A percentile compares a stretch with the other conserved stretches of the same genome.
Evolutionary conservation across 805 yeast species (phyloP).

Genomic region (Ogataea glucozyma): DNA sequence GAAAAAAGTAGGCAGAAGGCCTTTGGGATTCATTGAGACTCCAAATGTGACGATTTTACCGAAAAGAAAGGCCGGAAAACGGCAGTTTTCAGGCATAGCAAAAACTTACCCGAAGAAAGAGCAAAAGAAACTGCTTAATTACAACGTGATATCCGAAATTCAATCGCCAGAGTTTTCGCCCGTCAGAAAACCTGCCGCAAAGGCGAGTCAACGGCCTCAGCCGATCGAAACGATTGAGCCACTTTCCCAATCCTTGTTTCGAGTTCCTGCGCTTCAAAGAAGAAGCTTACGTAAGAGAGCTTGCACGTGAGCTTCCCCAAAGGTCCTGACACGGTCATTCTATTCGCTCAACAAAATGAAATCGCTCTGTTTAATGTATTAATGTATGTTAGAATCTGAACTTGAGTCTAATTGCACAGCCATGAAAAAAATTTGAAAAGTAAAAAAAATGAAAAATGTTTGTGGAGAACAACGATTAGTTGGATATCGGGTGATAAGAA

Average conservation of each 20-base stretch:
- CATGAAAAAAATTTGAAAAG: not conserved
- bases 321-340: conserved; percentile 2
- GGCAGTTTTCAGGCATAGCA: conserved; percentile 2
- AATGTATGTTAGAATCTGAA: not conserved
- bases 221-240: not conserved
- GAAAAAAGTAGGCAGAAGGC: not conserved
- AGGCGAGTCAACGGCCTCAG: not conserved
- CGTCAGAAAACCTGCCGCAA: conserved; percentile 1
- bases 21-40: conserved; percentile 1
- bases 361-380: conserved; percentile 1
- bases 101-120: not conserved
- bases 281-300: not conserved
- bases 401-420: conserved; percentile 2
- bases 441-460: not conserved
- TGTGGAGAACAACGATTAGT: too few species aligned
- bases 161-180: conserved; percentile 15
- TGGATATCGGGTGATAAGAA: too few species aligned
- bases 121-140: not conserved
- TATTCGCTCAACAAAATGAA: not conserved
- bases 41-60: not conserved
- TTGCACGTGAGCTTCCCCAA: conserved; percentile 10
- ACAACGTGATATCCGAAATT: conserved; percentile 6
- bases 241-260: not conserved
- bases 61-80: not conserved
- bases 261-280: not conserved